Evolutionary conservation across 208 protist genomes (phyloP), one percentile per base, ranked within the genome.

Genomic region (Leishmania major): DNA sequence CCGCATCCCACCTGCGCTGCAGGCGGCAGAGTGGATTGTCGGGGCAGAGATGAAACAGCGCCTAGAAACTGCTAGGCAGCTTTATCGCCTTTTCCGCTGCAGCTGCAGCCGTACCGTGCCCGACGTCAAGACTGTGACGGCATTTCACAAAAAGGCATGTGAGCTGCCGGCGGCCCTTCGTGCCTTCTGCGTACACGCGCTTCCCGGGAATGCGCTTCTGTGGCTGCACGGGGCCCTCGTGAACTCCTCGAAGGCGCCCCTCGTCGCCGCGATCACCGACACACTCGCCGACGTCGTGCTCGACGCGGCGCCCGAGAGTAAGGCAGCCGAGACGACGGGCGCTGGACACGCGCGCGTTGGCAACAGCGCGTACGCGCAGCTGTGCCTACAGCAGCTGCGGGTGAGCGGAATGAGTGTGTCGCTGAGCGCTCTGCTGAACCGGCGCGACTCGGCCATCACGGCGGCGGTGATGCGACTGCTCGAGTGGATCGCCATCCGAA

Each of bases 341-440:
- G 43, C 4, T 31, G 31, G 3, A 8, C 43, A 15, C 28, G 45
- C 25, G 47, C 49, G 51, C 0, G 59, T 15, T 0, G 45, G 8
- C 72, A 73, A 57, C 45, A 81, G 72, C 75, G 69, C 73, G 10
- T 82, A 82, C 57, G 75, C 72, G 59, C 83, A 86, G 78, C 78
- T 72, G 37, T 86, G 75, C 35, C 64, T 86, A 22, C 83, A 83
- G 66, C 83, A 86, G 78, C 75, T 86, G 67, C 83, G 83, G 78
- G 77, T 86, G 64, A 51, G 64, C 51, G 83, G 83, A 28, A 69
- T 86, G 28, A 72, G 83, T 62, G 79, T 80, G 47, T 80, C 78
- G 15, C 62, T 86, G 5, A 37, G 72, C 78, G 13, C 51, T 37
- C 66, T 83, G 37, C 67, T 83, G 57, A 76, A 79, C 43, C 74